A percentile compares a stretch with the other conserved stretches of the same genome.
Conservation (phyloP, 2,329 filamentous ascomycete genomes). For the Neofusicoccum sp. region DNA sequence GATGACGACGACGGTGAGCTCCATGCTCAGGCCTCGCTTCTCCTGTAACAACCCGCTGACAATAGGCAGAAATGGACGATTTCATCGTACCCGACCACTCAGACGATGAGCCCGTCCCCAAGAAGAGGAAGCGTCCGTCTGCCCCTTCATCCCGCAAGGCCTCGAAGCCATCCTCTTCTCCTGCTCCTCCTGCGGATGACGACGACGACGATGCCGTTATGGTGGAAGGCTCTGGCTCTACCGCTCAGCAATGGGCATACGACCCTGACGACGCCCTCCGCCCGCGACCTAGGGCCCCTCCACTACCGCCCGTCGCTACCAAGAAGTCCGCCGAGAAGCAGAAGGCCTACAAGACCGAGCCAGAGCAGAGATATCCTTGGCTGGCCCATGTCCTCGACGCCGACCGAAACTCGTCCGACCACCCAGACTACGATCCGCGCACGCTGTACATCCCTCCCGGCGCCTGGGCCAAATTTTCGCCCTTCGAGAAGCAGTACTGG, state of each 20-base stretch:
- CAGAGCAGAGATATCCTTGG: constrained; percentile 87
- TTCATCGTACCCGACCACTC: constrained; percentile 89
- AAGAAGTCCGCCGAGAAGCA: constrained; percentile 43
- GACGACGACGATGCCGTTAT: constrained; percentile 58
- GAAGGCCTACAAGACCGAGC: constrained; percentile 80
- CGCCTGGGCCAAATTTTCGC: constrained; percentile 81
- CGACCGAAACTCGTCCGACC: constrained; percentile 73
- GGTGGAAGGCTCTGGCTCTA: constrained; percentile 60
- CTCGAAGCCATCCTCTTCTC: constrained; percentile 52
- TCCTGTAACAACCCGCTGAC: background rate
- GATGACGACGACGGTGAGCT: constrained; percentile 55
- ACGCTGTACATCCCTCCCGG: constrained; percentile 86
- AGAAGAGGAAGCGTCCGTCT: constrained; percentile 67
- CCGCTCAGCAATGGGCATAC: constrained; percentile 80
- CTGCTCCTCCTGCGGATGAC: constrained; percentile 52
- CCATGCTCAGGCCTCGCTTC: background rate
- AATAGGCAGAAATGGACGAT: constrained; percentile 70
- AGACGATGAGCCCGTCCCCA: constrained; percentile 66
- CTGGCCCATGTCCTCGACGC: constrained; percentile 83
- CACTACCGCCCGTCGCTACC: constrained; percentile 33
- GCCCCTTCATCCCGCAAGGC: constrained; percentile 65
- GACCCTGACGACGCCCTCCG: constrained; percentile 63
- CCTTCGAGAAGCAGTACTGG: constrained; percentile 99
- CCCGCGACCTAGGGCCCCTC: constrained; percentile 42
- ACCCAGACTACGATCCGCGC: constrained; percentile 88